Percentiles rank a stretch among this genome's conserved stretches.
phyloP scores from a whole-genome alignment of 2,329 filamentous ascomycete genomes.

The Cytospora chrysosperma region DNA sequence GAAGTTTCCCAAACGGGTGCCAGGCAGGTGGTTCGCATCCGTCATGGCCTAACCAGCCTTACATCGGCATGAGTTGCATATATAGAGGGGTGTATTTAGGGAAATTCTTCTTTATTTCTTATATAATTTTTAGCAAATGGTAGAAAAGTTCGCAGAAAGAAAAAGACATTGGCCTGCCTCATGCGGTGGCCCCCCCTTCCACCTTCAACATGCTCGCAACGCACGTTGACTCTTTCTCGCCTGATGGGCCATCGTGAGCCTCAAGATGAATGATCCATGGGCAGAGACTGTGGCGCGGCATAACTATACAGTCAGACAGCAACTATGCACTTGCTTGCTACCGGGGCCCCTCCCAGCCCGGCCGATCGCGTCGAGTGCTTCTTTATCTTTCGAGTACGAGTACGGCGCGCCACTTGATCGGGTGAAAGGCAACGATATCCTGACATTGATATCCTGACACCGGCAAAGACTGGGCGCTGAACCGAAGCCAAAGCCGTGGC shows the following conservation, averaged over 20 bases:
- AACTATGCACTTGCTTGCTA: background rate
- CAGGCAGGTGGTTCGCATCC: background rate
- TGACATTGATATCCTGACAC: background rate
- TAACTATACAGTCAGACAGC: background rate
- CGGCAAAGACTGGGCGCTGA: background rate
- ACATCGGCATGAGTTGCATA: conserved; percentile 15
- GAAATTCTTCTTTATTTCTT: conserved; percentile 16
- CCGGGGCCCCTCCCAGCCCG: too few relatives aligned
- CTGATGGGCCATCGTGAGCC: background rate
- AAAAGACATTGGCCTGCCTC: background rate
- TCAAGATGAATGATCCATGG: too few relatives aligned
- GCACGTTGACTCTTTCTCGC: background rate
- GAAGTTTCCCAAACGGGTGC: background rate
- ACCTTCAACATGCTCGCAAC: background rate
- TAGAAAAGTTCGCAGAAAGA: conserved; percentile 7
- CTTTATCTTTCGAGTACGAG: background rate
- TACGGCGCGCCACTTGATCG: background rate
- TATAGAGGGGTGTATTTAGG: conserved; percentile 21
- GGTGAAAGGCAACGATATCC: background rate
- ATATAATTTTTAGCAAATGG: conserved; percentile 24
- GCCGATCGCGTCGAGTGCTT: background rate
- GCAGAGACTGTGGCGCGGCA: too few relatives aligned
- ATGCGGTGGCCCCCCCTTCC: background rate
- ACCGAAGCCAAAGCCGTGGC: background rate
- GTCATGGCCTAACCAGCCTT: conserved; percentile 15